phyloP scores from a whole-genome alignment of 1,284 basidiomycete species.

The Megacollybia platyphylla region DNA sequence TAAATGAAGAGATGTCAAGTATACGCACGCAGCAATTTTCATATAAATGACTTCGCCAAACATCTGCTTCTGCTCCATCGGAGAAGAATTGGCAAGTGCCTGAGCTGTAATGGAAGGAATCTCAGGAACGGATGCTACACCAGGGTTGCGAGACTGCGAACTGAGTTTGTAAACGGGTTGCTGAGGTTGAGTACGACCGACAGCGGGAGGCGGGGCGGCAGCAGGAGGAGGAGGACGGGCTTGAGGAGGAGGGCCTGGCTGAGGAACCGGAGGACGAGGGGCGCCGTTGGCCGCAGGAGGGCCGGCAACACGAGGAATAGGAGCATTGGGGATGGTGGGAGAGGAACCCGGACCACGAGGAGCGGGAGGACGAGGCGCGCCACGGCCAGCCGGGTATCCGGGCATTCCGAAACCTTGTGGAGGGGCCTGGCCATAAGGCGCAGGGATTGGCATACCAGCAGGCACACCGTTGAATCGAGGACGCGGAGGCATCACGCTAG shows the following conservation, averaged over 20 bases:
- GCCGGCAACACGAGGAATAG: conserved; percentile 43
- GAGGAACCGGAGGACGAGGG: conserved; percentile 33
- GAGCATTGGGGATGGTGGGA: conserved; percentile 46
- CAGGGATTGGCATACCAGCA: conserved; percentile 62
- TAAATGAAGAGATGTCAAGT: conserved; percentile 3
- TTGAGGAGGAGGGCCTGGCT: conserved; percentile 27
- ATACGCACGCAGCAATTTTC: conserved; percentile 66
- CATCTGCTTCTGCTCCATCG: conserved; percentile 95
- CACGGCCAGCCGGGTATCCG: conserved; percentile 47
- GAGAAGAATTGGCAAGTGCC: conserved; percentile 61
- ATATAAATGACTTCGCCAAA: conserved; percentile 90
- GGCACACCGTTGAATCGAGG: conserved; percentile 72
- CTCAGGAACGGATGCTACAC: conserved; percentile 24
- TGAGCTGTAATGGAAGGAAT: conserved; percentile 28
- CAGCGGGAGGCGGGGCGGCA: conserved; percentile 22
- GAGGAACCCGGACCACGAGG: conserved; percentile 42
- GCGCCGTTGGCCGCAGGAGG: conserved; percentile 38
- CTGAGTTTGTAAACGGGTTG: conserved; percentile 26
- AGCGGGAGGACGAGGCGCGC: conserved; percentile 34
- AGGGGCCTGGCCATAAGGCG: conserved; percentile 55
- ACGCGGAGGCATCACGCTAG: conserved; percentile 77
- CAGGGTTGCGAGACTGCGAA: conserved; percentile 23
- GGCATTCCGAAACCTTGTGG: conserved; percentile 61
- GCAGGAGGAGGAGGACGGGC: conserved; percentile 23
- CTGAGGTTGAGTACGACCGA: conserved; percentile 14